Evolutionary conservation across 805 yeast species (phyloP).

Genomic region (Yamadazyma laniorum): DNA sequence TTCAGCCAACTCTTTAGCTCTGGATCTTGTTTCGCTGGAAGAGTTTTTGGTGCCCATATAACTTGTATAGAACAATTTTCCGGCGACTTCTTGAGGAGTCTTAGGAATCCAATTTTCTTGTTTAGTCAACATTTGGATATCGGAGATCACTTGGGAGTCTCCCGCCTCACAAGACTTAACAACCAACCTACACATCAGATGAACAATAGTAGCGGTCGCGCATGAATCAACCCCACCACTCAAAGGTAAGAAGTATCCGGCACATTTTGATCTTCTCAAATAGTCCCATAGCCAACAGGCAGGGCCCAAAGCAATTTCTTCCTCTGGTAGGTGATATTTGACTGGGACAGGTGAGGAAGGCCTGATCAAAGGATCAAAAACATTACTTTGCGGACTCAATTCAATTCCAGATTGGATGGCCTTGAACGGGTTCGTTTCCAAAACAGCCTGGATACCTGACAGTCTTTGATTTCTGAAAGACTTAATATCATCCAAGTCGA

Average conservation of each 20-base stretch:
- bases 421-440: conserved; percentile 43
- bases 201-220: conserved; percentile 93
- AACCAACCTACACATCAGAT: conserved; percentile 90
- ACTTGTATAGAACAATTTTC: conserved; percentile 77
- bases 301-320: conserved; percentile 96
- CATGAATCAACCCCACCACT: conserved; percentile 98
- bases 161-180: conserved; percentile 66
- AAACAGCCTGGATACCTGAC: conserved; percentile 69
- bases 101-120: conserved; percentile 60
- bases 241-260: conserved; percentile 89
- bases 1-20: conserved; percentile 75
- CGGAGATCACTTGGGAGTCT: conserved; percentile 71
- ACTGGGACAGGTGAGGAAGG: conserved; percentile 57
- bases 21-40: conserved; percentile 75
- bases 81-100: conserved; percentile 74
- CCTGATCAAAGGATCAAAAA: conserved; percentile 57
- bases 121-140: conserved; percentile 68
- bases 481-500: conserved; percentile 89
- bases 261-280: conserved; percentile 82
- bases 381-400: conserved; percentile 56
- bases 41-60: conserved; percentile 97
- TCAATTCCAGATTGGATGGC: conserved; percentile 63
- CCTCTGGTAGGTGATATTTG: conserved; percentile 79
- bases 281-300: conserved; percentile 99
- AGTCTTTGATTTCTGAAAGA: conserved; percentile 74